Evolutionary conservation across 345 rosid species (phyloP).

Genomic region (Excoecaria cochinchinensis): DNA sequence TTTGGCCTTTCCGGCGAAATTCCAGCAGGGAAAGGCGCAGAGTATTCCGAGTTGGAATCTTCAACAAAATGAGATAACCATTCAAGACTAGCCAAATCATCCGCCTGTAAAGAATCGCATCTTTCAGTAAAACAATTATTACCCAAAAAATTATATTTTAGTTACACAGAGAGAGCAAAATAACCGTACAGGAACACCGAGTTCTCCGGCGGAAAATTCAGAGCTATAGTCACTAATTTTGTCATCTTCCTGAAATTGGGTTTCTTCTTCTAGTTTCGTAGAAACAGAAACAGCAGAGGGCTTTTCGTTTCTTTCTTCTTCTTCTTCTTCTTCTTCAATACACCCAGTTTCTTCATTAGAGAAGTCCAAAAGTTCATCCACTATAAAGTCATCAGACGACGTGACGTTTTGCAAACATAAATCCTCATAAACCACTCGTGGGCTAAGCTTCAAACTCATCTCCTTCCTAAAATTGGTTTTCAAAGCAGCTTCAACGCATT

Average conservation of each 20-base stretch:
- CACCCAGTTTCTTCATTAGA: conserved; percentile 62
- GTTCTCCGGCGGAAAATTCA: conserved; percentile 44
- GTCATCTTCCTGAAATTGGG: conserved; percentile 13
- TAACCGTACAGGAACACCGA: conserved; percentile 59
- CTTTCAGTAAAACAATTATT: conserved; percentile 12
- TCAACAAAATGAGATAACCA: conserved; percentile 92
- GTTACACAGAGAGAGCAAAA: too few species aligned
- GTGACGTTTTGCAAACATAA: conserved; percentile 37
- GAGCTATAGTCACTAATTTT: conserved; percentile 17
- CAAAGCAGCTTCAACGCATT: conserved; percentile 64
- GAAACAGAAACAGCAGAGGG: conserved; percentile 20
- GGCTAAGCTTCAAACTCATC: conserved; percentile 43
- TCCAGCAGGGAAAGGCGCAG: conserved; percentile 43
- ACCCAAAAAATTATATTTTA: background rate
- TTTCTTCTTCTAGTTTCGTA: conserved; percentile 15
- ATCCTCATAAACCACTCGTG: conserved; percentile 40
- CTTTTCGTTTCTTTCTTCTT: conserved; percentile 22
- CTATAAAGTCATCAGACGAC: conserved; percentile 60
- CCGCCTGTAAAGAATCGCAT: conserved; percentile 46
- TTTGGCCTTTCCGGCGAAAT: conserved; percentile 30
- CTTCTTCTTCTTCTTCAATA: conserved; percentile 28
- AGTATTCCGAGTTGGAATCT: conserved; percentile 65
- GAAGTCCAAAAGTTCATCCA: conserved; percentile 81
- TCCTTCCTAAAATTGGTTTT: conserved; percentile 61
- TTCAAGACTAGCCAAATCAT: conserved; percentile 67